Base-by-base conservation (phyloP, 345 rosid genomes). In the Lepidium aucheri region DNA sequence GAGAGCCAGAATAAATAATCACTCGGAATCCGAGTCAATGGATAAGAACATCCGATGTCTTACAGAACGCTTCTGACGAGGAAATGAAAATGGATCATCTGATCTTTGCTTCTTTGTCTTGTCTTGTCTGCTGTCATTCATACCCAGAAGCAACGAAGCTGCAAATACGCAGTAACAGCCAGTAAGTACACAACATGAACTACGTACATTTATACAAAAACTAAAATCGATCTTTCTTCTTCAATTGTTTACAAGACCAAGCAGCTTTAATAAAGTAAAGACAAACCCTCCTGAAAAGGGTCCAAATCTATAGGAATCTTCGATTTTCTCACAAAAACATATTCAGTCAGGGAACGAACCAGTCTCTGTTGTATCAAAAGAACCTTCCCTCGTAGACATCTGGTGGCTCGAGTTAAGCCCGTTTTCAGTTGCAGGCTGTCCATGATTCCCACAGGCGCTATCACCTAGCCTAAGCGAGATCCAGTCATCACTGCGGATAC, bases 391-490 rank as follows among this genome's bases (percentile, higher is more conserved):
- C 6, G 44, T 15, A 8, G 60, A 49, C 66, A 81, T 28, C 32
- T 0, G 32, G 58, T 71, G 84, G 45, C 12, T 71, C 46, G 68
- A 78, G 53, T 75, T 80, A 50, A 82, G 63, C 39, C 86, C 83
- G 63, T 85, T 79, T 58, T 81, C 69, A 63, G 74, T 45, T 40
- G 64, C 51, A 6, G 66, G 22, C 46, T 57, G 67, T 44, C 83
- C 75, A 12, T 80, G 85, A 72, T 80, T 1, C 32, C 32, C 32
- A 6, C 32, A 28, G 32, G 32, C 32, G 32, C 32, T 28, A 28
- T 28, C 96, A 53, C 97, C 96, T 26, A 94, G 87, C 44, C 91
- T 85, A 47, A 94, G 95, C 45, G 97, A 94, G 67, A 90, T 85
- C 95, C 95, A 94, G 70, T 88, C 99, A 20, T 86, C 97, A 53